Percentiles rank a stretch among this genome's conserved stretches.
Evolutionary conservation across 495 filamentous ascomycete species (phyloP).

Genomic region (Barbatosphaeria neglecta): DNA sequence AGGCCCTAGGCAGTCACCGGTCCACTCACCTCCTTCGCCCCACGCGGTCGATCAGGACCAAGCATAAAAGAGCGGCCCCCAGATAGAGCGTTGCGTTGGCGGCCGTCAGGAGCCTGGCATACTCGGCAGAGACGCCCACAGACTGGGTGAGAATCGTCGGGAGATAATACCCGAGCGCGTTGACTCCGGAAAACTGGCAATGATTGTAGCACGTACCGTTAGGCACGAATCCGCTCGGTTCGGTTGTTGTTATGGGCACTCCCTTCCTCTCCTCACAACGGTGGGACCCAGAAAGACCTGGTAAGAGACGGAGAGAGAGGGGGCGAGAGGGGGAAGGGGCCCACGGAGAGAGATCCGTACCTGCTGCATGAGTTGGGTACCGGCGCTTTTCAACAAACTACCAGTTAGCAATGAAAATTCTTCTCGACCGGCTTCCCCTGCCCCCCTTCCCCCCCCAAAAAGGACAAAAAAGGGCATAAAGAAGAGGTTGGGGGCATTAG

Average conservation of each 20-base stretch:
- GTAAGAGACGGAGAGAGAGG: no score
- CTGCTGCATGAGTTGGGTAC: slow-evolving; percentile 21
- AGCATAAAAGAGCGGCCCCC: slow-evolving; percentile 14
- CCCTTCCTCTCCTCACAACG: no score
- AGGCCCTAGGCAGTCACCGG: no score
- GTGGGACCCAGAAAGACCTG: no score
- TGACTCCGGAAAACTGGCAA: slow-evolving; percentile 13
- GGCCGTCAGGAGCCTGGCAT: slow-evolving; percentile 17
- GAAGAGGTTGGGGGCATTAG: no score
- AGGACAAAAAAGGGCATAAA: not conserved
- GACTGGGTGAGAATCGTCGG: slow-evolving; percentile 16
- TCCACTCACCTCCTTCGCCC: slow-evolving; percentile 16
- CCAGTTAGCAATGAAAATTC: no score
- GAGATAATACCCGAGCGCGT: slow-evolving; percentile 16
- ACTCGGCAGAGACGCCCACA: slow-evolving; percentile 12
- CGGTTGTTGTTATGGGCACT: no score
- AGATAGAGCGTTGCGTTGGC: slow-evolving; percentile 18
- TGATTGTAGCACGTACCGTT: no score
- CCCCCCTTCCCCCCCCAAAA: no score
- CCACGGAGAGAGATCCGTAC: not conserved
- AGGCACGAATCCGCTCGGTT: no score
- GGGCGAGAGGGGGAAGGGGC: not conserved
- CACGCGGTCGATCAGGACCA: slow-evolving; percentile 14
- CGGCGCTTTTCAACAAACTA: slow-evolving; percentile 6
- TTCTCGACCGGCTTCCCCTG: no score